Percentiles rank a stretch among this genome's conserved stretches.
phyloP scores from a whole-genome alignment of 176 grass and related monocot species.

The Oryza coarctata region DNA sequence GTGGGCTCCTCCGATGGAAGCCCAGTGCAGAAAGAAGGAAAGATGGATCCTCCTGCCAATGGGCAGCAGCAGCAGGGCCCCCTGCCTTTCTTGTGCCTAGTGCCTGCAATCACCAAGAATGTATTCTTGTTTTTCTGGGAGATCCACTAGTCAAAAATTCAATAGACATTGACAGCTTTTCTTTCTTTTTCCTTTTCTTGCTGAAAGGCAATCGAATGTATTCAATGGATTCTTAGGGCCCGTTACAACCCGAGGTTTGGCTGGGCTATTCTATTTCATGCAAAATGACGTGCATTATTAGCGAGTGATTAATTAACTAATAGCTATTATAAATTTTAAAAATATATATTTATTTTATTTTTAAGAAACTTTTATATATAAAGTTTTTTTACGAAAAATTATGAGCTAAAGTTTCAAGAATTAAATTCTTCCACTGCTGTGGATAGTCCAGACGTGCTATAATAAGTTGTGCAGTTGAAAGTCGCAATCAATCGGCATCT shows the following conservation, averaged over 20 bases:
- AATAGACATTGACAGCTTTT: neutral
- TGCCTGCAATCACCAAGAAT: slow-evolving; percentile 34
- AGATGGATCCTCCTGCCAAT: slow-evolving; percentile 29
- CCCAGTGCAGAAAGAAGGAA: slow-evolving; percentile 7
- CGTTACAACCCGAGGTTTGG: too few species aligned
- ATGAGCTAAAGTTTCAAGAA: neutral
- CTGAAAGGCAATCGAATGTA: neutral
- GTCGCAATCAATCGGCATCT: neutral
- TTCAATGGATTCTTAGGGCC: neutral
- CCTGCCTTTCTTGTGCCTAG: neutral
- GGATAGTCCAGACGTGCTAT: neutral
- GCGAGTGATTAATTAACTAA: too few species aligned
- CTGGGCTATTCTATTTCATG: too few species aligned
- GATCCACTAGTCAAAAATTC: slow-evolving; percentile 15
- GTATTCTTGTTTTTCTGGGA: neutral
- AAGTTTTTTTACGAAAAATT: too few species aligned
- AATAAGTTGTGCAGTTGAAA: neutral
- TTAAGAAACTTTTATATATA: too few species aligned
- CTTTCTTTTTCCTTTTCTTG: neutral
- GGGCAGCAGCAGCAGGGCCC: neutral
- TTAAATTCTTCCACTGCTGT: neutral
- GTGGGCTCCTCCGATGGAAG: neutral
- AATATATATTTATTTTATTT: too few species aligned
- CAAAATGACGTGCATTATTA: too few species aligned
- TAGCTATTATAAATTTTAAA: too few species aligned